These are phyloP conservation scores for Exophiala mesophila DNA, from an alignment of 2,329 filamentous ascomycete genomes.

Conservation along the genomic window DNA sequence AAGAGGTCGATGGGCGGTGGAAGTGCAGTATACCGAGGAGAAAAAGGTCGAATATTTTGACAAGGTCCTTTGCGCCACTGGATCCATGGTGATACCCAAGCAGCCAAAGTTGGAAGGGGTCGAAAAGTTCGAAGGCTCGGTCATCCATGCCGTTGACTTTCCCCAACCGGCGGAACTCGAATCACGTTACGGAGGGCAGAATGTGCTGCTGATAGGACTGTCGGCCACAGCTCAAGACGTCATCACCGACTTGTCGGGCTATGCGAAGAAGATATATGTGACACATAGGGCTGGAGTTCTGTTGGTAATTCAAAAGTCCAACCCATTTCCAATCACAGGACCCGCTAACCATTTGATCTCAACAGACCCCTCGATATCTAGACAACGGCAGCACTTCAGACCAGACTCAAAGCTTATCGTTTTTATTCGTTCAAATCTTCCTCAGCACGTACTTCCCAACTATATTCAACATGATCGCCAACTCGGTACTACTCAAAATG, in stretches of 20 bases:
- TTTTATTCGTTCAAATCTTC: constrained; percentile 13
- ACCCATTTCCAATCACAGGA: no score
- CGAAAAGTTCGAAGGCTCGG: constrained; percentile 36
- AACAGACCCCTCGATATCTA: constrained; percentile 5
- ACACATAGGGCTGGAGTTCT: constrained; percentile 26
- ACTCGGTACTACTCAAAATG: constrained; percentile 3
- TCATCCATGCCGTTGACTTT: constrained; percentile 39
- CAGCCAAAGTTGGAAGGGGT: constrained; percentile 35
- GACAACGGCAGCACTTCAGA: constrained; percentile 11
- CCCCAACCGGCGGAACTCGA: constrained; percentile 6
- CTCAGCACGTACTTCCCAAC: constrained; percentile 6
- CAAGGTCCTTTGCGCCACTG: constrained; percentile 36
- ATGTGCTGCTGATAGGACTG: constrained; percentile 26
- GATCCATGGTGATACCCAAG: constrained; percentile 34
- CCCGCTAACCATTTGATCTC: no score
- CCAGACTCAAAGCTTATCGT: constrained; percentile 4
- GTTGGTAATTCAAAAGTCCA: constrained; percentile 33
- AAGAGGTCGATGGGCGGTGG: constrained; percentile 33
- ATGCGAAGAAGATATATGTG: constrained; percentile 23
- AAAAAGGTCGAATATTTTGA: constrained; percentile 32
- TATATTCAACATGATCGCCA: constrained; percentile 7
- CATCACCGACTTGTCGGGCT: constrained; percentile 16
- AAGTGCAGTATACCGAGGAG: constrained; percentile 28
- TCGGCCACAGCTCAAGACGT: constrained; percentile 26
- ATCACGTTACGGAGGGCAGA: constrained; percentile 3